Base-by-base conservation (phyloP, 164 flowering plant species). In the Pachysandra terminalis region DNA sequence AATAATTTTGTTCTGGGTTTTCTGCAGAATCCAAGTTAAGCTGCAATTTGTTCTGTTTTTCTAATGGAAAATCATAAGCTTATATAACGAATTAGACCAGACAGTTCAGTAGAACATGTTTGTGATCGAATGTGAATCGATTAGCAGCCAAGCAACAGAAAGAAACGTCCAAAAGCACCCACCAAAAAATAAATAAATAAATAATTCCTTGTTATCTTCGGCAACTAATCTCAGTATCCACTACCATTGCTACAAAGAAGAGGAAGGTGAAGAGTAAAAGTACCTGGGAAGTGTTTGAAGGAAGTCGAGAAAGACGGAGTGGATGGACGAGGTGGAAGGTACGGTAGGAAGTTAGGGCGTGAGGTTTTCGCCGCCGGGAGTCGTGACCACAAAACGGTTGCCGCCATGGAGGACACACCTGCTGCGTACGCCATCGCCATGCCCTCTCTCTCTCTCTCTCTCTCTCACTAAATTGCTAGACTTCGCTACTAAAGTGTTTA, bases 371-470 rank as follows among this genome's bases (percentile, higher is more conserved):
- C 51, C 17, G 81, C 19, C 15, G 79, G 73, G 26, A 78, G 62
- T 63, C 81, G 81, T 10, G 85, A 77, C 61, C 72, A 56, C 57
- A 83, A 69, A 61, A 75, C 80, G 72, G 82, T 72, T 41, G 81
- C 77, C 69, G 82, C 78, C 83, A 80, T 76, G 56, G 82, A 78
- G 45, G 86, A 57, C 45, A 82, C 63, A 26, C 65, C 24, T 35
- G 78, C 77, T 51, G 72, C 80, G 51, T 64, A 72, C 45, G 78
- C 65, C 64, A 69, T 72, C 63, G 91, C 86, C 87, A 82, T 82
- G 65, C 69, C 64, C 51, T 26, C 63, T 23, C 54, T 19, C 35
- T 63, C 54, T 51, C 22, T 19, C 32, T 56, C 52, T 23, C 13
- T 54, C 9, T 25, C 14, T 25, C 27, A 9, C 37, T 9, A 54